phyloP scores from a whole-genome alignment of 2,329 filamentous ascomycete species.

The Alternaria arbusti region DNA sequence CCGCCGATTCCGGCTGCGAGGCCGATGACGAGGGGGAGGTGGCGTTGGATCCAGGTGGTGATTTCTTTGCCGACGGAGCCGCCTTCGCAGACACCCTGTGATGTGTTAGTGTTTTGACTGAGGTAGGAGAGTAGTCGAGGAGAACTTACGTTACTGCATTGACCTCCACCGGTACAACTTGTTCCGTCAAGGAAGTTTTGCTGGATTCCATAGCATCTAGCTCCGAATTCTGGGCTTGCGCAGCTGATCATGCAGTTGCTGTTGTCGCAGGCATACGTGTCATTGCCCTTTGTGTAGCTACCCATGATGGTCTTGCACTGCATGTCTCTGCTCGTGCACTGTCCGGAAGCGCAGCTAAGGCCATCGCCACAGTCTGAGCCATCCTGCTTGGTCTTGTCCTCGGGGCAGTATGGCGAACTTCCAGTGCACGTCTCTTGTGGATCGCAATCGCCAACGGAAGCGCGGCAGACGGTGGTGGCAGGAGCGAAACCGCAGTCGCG shows the following conservation, averaged over 20 bases:
- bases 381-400: constrained; percentile 72
- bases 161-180: constrained; percentile 78
- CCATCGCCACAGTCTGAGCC: constrained; percentile 73
- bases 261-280: constrained; percentile 79
- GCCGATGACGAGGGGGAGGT: constrained; percentile 84
- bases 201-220: constrained; percentile 74
- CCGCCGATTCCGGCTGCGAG: constrained; percentile 74
- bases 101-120: constrained; percentile 8
- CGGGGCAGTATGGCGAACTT: constrained; percentile 72
- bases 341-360: constrained; percentile 84
- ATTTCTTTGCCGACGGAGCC: constrained; percentile 73
- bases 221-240: constrained; percentile 70
- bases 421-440: constrained; percentile 84
- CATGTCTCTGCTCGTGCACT: constrained; percentile 89
- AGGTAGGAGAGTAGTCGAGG: background rate
- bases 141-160: constrained; percentile 70
- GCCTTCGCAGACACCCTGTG: constrained; percentile 74
- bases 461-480: constrained; percentile 76
- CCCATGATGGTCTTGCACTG: constrained; percentile 90
- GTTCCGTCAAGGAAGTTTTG: constrained; percentile 97
- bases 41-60: constrained; percentile 73
- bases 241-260: constrained; percentile 80
- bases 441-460: constrained; percentile 81
- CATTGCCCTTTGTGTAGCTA: constrained; percentile 72
- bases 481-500: constrained; percentile 71